These are phyloP conservation scores for Lithohypha guttulata DNA, from an alignment of 2,329 filamentous ascomycete genomes.

Conservation along the genomic window DNA sequence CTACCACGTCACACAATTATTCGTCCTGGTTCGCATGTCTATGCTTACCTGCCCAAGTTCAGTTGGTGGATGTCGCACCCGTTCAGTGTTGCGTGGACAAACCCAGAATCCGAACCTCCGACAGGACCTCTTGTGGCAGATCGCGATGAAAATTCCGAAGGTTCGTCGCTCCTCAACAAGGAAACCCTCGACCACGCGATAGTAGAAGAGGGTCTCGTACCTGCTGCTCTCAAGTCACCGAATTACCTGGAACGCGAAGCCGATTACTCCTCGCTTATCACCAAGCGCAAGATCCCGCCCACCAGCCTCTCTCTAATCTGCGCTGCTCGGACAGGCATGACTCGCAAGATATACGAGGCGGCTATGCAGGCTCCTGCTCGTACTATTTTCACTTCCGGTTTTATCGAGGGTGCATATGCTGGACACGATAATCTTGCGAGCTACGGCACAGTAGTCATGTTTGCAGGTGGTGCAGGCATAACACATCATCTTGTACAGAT, in stretches of 20 bases:
- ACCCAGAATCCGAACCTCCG: conserved; percentile 22
- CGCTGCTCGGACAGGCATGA: conserved; percentile 53
- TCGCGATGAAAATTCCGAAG: neutral
- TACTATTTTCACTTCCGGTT: conserved; percentile 43
- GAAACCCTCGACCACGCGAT: conserved; percentile 7
- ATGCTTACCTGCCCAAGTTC: conserved; percentile 46
- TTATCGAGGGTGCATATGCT: conserved; percentile 54
- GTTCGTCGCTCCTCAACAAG: neutral
- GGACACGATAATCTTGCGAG: conserved; percentile 48
- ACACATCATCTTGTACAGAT: conserved; percentile 55
- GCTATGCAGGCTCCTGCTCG: conserved; percentile 40
- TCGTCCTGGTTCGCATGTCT: conserved; percentile 48
- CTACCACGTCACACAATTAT: conserved; percentile 44
- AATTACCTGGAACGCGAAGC: conserved; percentile 13
- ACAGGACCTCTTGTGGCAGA: conserved; percentile 11
- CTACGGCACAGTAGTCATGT: conserved; percentile 56
- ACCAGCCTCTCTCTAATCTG: conserved; percentile 47
- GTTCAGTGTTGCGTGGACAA: conserved; percentile 39
- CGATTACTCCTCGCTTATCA: conserved; percentile 22
- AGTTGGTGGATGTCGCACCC: conserved; percentile 40
- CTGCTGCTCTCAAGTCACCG: conserved; percentile 11
- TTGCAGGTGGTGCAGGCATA: conserved; percentile 56
- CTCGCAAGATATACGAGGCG: conserved; percentile 47
- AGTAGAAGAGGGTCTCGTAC: conserved; percentile 5
- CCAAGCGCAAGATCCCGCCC: conserved; percentile 25